Conservation (phyloP, 805 yeast species). For the Wickerhamomyces tratensis region DNA sequence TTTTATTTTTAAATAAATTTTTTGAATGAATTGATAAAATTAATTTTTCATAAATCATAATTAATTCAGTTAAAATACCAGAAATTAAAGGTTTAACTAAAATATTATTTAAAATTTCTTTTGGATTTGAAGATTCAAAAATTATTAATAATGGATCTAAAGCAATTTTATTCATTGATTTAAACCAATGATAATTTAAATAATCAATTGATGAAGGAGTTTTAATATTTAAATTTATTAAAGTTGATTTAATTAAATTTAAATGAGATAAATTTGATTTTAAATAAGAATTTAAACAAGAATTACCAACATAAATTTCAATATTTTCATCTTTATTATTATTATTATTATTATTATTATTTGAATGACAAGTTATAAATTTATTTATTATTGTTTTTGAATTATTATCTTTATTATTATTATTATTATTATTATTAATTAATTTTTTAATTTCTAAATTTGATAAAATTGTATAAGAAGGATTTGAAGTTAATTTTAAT, state of each 20-base stretch:
- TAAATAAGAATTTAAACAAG: slow-evolving; percentile 9
- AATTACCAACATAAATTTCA: slow-evolving; percentile 34
- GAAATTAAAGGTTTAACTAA: slow-evolving; percentile 78
- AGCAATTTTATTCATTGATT: slow-evolving; percentile 35
- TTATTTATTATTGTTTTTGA: slow-evolving; percentile 20
- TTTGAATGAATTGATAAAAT: background rate
- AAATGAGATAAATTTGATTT: background rate
- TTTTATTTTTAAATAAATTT: no score
- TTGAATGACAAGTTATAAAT: slow-evolving; percentile 22
- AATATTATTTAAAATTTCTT: slow-evolving; percentile 49
- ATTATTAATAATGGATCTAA: slow-evolving; percentile 68
- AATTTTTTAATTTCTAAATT: slow-evolving; percentile 44
- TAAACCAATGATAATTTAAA: background rate
- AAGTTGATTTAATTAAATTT: background rate
- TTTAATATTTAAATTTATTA: no score
- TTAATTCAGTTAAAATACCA: slow-evolving; percentile 69
- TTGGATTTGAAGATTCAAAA: slow-evolving; percentile 63
- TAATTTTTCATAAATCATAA: slow-evolving; percentile 17
- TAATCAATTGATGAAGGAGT: background rate
- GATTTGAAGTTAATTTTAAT: slow-evolving; percentile 21
- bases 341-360: slow-evolving; percentile 31
- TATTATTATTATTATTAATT: slow-evolving; percentile 40
- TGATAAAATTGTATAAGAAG: slow-evolving; percentile 20
- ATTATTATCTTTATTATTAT: no score
- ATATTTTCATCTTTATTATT: slow-evolving; percentile 30